phyloP scores from a whole-genome alignment of 2,329 filamentous ascomycete species.

The Fusarium sororula region DNA sequence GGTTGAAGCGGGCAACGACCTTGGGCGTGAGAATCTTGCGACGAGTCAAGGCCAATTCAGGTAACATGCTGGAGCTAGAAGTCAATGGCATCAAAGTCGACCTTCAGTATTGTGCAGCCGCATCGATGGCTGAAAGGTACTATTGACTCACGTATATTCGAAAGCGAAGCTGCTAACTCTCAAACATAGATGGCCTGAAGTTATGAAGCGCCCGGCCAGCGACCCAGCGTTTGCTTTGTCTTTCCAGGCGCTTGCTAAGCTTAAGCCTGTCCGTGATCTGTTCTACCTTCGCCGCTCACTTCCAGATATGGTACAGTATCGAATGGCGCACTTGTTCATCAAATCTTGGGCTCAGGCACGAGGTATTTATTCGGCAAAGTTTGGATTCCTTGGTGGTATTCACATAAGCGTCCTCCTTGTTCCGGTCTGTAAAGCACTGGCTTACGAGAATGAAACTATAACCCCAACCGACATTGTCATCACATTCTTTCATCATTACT shows the following conservation, averaged over 20 bases:
- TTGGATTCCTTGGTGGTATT: constrained; percentile 72
- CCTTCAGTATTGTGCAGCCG: constrained; percentile 72
- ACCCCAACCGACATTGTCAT: constrained; percentile 62
- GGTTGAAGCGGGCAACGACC: constrained; percentile 58
- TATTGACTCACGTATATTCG: neutral
- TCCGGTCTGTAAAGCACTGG: constrained; percentile 65
- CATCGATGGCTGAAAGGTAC: constrained; percentile 61
- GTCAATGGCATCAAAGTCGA: constrained; percentile 68
- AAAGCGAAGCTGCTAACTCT: neutral
- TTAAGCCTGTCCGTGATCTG: constrained; percentile 72
- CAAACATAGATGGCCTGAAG: constrained; percentile 53
- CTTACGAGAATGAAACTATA: constrained; percentile 46
- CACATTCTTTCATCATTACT: constrained; percentile 72
- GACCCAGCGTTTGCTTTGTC: constrained; percentile 66
- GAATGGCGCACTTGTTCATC: constrained; percentile 66
- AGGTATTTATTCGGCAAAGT: constrained; percentile 71
- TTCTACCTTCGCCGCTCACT: constrained; percentile 68
- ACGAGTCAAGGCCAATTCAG: constrained; percentile 65
- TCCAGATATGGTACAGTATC: constrained; percentile 67
- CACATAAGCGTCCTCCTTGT: constrained; percentile 71
- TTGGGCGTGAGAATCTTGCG: constrained; percentile 61
- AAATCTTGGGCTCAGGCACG: constrained; percentile 69
- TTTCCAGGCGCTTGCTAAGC: constrained; percentile 64
- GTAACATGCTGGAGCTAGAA: constrained; percentile 71
- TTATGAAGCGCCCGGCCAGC: constrained; percentile 57